Percentiles rank a stretch among this genome's conserved stretches.
These are phyloP conservation scores for Gaultheria prostrata DNA, from an alignment of 148 eudicot species.

Conservation along the genomic window DNA sequence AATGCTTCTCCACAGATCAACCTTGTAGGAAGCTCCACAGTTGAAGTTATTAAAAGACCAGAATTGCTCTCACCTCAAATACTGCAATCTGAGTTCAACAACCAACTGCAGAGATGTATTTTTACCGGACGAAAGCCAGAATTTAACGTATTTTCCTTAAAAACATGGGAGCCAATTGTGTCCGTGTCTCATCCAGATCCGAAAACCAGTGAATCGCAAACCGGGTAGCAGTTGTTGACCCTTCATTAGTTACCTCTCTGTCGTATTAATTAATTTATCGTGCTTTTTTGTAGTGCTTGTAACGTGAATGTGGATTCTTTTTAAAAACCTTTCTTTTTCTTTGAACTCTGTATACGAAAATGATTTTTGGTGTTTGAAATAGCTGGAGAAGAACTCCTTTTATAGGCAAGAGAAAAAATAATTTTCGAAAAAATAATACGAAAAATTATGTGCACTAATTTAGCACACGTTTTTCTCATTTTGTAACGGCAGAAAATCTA, in stretches of 20 bases:
- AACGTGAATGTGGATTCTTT: background rate
- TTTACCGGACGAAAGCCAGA: slow-evolving; percentile 34
- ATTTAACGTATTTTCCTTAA: slow-evolving; percentile 16
- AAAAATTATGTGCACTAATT: too few species aligned
- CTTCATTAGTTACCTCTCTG: background rate
- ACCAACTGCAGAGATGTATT: slow-evolving; percentile 40
- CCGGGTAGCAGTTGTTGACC: background rate
- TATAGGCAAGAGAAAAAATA: too few species aligned
- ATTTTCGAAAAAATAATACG: too few species aligned
- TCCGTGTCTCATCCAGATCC: background rate
- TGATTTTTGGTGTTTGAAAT: too few species aligned
- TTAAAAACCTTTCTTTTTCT: too few species aligned
- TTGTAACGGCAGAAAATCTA: too few species aligned
- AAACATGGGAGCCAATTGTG: background rate
- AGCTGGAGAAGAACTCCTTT: too few species aligned
- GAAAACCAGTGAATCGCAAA: background rate
- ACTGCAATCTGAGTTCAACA: slow-evolving; percentile 33
- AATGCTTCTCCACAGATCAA: slow-evolving; percentile 33
- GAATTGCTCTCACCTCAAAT: slow-evolving; percentile 43
- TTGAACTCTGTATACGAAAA: too few species aligned
- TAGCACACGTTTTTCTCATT: too few species aligned
- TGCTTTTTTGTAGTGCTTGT: background rate
- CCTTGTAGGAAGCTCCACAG: slow-evolving; percentile 34
- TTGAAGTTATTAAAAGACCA: slow-evolving; percentile 43
- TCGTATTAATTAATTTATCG: background rate